phyloP scores from a whole-genome alignment of 73 alveolate species.

The Uronychia binucleata region DNA sequence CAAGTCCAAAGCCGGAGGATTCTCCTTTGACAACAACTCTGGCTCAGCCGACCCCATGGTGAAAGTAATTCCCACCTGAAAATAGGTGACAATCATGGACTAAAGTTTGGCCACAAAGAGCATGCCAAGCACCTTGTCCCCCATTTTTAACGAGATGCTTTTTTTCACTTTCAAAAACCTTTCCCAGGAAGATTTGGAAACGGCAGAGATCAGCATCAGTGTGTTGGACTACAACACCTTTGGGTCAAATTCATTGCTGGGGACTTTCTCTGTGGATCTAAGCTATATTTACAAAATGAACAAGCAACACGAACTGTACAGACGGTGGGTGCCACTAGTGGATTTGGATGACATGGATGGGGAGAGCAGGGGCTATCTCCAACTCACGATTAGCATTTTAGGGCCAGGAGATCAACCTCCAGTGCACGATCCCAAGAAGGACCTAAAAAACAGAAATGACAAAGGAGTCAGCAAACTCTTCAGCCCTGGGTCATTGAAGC shows the following conservation, averaged over 20 bases:
- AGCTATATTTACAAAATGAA: constrained; percentile 61
- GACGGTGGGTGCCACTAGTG: constrained; percentile 71
- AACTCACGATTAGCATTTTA: constrained; percentile 57
- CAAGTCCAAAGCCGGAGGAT: too few species aligned
- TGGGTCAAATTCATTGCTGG: constrained; percentile 44
- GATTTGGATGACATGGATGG: constrained; percentile 76
- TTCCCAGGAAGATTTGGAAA: constrained; percentile 32
- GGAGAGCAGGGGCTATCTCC: constrained; percentile 65
- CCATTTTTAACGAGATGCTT: constrained; percentile 53
- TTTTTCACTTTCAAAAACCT: constrained; percentile 32
- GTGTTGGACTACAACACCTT: constrained; percentile 45
- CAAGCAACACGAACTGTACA: constrained; percentile 74
- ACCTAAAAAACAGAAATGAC: constrained; percentile 35
- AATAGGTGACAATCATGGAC: constrained; percentile 27
- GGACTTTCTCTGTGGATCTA: constrained; percentile 47
- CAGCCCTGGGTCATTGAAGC: constrained; percentile 46
- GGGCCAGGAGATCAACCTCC: constrained; percentile 90
- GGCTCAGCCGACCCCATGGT: constrained; percentile 66
- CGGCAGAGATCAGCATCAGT: constrained; percentile 28
- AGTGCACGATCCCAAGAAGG: constrained; percentile 71
- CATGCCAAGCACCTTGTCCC: constrained; percentile 23
- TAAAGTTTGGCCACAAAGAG: constrained; percentile 29
- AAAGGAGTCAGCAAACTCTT: constrained; percentile 45
- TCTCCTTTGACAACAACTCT: constrained; percentile 35
- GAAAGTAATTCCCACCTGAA: constrained; percentile 15